Conservation (phyloP, 78 protist species). For the Neovahlkampfia damariscottae region DNA sequence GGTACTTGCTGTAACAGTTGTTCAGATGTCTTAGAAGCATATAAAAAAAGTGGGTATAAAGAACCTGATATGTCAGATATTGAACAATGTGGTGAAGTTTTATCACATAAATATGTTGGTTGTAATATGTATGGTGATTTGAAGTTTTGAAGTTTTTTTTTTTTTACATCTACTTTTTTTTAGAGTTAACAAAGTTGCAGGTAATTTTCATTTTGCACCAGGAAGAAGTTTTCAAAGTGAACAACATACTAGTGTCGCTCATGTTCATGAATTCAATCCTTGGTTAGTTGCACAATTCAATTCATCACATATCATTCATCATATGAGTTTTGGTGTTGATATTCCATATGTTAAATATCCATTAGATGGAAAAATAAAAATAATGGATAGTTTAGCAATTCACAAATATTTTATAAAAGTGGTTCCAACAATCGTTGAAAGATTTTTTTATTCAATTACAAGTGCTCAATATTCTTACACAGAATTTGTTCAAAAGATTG, state of each 20-base stretch:
- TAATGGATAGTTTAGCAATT: constrained; percentile 20
- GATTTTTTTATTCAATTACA: not conserved
- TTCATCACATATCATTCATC: constrained; percentile 16
- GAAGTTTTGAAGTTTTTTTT: too few species aligned
- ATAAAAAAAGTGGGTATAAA: not conserved
- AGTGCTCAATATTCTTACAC: constrained; percentile 56
- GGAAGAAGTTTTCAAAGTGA: constrained; percentile 1
- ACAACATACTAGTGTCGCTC: constrained; percentile 5
- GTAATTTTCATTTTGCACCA: constrained; percentile 45
- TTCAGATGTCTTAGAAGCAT: not conserved
- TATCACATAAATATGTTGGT: constrained; percentile 7
- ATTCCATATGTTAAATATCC: not conserved
- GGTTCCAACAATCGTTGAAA: constrained; percentile 62
- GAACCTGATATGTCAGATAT: not conserved
- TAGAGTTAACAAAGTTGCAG: constrained; percentile 27
- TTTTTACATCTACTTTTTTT: too few species aligned
- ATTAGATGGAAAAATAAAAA: not conserved
- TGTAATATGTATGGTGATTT: constrained; percentile 24
- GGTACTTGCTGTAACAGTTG: constrained; percentile 34
- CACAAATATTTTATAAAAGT: constrained; percentile 73
- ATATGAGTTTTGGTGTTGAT: constrained; percentile 20
- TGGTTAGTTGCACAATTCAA: constrained; percentile 3
- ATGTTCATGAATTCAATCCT: constrained; percentile 28
- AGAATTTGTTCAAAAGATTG: constrained; percentile 26
- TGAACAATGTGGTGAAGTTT: constrained; percentile 25